Conservation (phyloP, 768 basidiomycete species). For the Russula sp. region DNA sequence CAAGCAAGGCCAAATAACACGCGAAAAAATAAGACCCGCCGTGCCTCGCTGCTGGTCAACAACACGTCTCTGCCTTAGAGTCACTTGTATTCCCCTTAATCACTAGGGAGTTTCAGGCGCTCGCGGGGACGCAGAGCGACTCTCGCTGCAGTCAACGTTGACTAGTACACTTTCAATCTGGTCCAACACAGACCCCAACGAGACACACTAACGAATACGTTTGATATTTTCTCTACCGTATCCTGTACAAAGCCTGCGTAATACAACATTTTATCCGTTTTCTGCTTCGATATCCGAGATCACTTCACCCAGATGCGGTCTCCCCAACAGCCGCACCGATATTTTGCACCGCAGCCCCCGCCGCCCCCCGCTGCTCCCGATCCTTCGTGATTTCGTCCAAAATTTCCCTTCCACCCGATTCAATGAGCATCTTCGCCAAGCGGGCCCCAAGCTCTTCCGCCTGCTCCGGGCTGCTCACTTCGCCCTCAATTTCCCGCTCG, state of each 20-base stretch:
- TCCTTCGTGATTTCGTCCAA: constrained; percentile 78
- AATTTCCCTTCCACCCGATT: constrained; percentile 69
- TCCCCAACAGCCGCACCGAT: constrained; percentile 22
- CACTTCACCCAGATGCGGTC: background rate
- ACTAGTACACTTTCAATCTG: constrained; percentile 13
- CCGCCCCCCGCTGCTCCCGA: constrained; percentile 42
- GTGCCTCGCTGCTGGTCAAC: background rate
- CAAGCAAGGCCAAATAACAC: constrained; percentile 22
- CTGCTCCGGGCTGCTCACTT: constrained; percentile 47
- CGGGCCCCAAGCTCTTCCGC: constrained; percentile 63
- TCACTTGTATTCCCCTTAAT: constrained; percentile 27
- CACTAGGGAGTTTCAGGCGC: constrained; percentile 26
- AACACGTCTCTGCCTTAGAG: constrained; percentile 27
- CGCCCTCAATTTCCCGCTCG: constrained; percentile 50
- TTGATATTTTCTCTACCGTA: background rate
- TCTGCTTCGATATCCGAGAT: background rate
- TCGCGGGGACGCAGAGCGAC: constrained; percentile 27
- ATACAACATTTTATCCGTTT: background rate
- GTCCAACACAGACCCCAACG: constrained; percentile 21
- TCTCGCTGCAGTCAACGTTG: constrained; percentile 23
- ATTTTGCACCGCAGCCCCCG: constrained; percentile 26
- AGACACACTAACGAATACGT: constrained; percentile 14
- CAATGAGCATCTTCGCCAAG: constrained; percentile 60
- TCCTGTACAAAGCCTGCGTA: background rate
- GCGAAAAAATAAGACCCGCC: background rate